Evolutionary conservation across 805 yeast genomes (phyloP), one percentile per base, ranked within the genome.

Genomic region (Yarrowia osloensis): DNA sequence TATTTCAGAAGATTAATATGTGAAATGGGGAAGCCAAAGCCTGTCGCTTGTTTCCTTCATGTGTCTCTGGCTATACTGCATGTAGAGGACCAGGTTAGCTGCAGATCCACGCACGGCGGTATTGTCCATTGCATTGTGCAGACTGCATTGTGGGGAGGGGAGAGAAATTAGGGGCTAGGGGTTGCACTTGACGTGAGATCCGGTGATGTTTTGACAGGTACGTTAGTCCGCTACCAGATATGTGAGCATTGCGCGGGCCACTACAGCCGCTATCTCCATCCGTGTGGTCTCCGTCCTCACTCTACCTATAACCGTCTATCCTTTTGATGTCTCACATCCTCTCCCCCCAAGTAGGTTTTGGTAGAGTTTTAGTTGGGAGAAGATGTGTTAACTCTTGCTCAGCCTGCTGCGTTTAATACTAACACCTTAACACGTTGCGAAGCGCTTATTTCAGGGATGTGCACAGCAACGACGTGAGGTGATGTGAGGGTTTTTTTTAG

Each of bases 81-180:
- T 54, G n/a, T 33, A 24, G 44, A 21, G 59, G 44, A 35, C 61
- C 61, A 35, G 61, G 61, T n/a, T 35, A 54, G 61, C 61, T 54
- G 61, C 61, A 54, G 61, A 54, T 54, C 61, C 61, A 54, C 61
- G 61, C 61, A 54, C 61, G 61, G 61, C 61, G 61, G 61, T 35
- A 54, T 54, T 52, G 61, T 54, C 61, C 61, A 54, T 54, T 52
- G 59, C 59, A 52, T 52, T 24, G 61, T 37, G 44, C 59, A 52
- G 42, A 21, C 24, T 31, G 57, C 57, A 33, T 50, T 54, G 61
- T 54, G 61, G 61, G 61, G 61, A 54, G 59, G 59, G 59, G 59
- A 7, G 54, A 50, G 44, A 44, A n/a, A 24, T 24, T 35, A 37
- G 61, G 59, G 61, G 61, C 61, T 54, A 54, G 61, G 44, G 61